Percentiles rank a stretch among this genome's conserved stretches.
These are phyloP conservation scores for Schizochytrium sp. DNA, from an alignment of 108 stramenopile genomes.

Conservation along the genomic window DNA sequence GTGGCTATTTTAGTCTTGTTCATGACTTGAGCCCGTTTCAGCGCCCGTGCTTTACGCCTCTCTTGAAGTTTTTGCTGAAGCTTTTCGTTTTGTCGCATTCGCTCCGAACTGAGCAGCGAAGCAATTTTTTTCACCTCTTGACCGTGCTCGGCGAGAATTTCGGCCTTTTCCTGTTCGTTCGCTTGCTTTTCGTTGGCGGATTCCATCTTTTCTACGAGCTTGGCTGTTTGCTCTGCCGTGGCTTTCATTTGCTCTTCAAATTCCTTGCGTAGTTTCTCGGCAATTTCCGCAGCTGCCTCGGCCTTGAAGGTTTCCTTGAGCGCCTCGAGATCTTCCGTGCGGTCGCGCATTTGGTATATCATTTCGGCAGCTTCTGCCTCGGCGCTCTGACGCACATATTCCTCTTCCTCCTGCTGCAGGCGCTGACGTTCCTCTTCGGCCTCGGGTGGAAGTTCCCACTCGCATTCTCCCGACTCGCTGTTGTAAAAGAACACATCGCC, in stretches of 20 bases:
- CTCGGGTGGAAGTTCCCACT: background rate
- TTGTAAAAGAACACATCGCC: background rate
- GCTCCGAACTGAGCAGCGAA: background rate
- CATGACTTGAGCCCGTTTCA: background rate
- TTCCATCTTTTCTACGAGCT: background rate
- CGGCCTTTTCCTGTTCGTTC: constrained; percentile 1
- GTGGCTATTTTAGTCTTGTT: background rate
- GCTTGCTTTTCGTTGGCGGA: background rate
- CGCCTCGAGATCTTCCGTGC: background rate
- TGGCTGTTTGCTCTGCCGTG: background rate
- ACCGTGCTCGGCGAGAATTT: background rate
- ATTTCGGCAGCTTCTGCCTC: background rate
- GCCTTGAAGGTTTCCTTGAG: background rate
- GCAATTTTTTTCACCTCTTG: background rate
- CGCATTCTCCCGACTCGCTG: background rate
- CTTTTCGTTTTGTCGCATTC: background rate
- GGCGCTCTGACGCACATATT: background rate
- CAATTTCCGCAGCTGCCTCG: background rate
- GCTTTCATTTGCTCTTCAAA: background rate
- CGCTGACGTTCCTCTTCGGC: background rate
- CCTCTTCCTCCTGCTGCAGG: background rate
- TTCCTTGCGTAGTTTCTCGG: background rate
- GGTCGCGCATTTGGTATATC: background rate
- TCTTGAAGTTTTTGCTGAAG: background rate
- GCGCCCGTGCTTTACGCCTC: background rate